Evolutionary conservation across 129 eudicot genomes (phyloP), one percentile per base, ranked within the genome.

Genomic region (sunflower (Helianthus annuus)): DNA sequence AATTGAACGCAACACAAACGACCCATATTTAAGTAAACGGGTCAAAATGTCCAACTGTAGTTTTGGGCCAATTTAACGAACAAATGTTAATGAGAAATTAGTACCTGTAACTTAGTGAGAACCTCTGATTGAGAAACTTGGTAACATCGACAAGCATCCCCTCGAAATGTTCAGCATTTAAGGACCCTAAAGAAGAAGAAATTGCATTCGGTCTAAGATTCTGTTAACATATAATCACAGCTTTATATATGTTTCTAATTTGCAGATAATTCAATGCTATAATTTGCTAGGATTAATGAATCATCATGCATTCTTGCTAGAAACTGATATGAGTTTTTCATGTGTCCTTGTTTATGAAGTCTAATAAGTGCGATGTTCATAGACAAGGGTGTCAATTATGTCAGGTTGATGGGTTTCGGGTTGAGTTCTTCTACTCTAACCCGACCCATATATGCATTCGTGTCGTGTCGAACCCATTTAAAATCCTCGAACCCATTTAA

Each of bases 91-190:
- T 74, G 62, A 16, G 14, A 34, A 68, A 54, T 29, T 75, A 15
- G 58, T 69, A 92, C 97, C 96, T 92, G 83, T 89, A 96, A 77
- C 97, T 86, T 48, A 92, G 86, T 6, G 85, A 80, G 78, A 92
- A 92, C 40, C 69, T 86, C 68, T 83, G 96, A 71, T 86, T 88
- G 64, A 92, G 86, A 58, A 87, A 89, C 80, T 85, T 92, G 22
- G 88, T 86, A 17, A 84, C 86, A 76, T 92, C 97, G 70, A 92
- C 77, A 12, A 91, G 96, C 87, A 89, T 64, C 66, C 97, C 97
- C 85, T 89, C 91, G 68, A 91, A 92, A 10, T 83, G 72, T 19
- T 92, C 97, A 19, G 97, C 96, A 84, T 92, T 89, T 75, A 92
- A 80, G 62, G 97, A 88, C 94, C 86, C 96, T 88, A 86, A 49